Conservation (phyloP, 2,329 filamentous ascomycete genomes). For the Neopestalotiopsis rosae region DNA sequence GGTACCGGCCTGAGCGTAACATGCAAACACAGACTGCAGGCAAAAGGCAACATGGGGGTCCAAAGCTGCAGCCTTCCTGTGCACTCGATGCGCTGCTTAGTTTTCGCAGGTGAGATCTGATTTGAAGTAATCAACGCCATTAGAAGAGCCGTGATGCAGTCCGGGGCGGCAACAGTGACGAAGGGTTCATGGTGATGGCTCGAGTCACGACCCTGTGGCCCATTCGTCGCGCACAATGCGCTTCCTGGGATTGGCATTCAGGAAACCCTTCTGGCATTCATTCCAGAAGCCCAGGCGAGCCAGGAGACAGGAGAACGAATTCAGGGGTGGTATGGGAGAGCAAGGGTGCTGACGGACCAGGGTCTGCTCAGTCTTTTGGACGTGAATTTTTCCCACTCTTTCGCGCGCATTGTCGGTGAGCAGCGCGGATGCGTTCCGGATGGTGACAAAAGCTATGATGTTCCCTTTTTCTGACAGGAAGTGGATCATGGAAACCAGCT, state of each 20-base stretch:
- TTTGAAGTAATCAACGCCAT: background rate
- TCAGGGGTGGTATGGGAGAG: slow-evolving; percentile 12
- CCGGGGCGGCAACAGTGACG: background rate
- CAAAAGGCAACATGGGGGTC: background rate
- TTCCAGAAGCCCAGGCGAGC: background rate
- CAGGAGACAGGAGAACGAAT: background rate
- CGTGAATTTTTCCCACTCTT: background rate
- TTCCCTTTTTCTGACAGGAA: background rate
- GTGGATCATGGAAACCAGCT: slow-evolving; percentile 6
- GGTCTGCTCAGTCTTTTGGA: background rate
- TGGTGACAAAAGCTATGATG: slow-evolving; percentile 2
- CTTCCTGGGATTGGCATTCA: background rate
- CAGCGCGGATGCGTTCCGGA: slow-evolving; percentile 14
- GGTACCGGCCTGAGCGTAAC: slow-evolving; percentile 9
- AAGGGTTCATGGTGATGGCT: background rate
- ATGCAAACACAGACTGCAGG: background rate
- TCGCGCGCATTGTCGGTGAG: background rate
- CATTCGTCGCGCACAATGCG: background rate
- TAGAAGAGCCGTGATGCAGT: background rate
- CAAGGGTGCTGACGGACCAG: background rate
- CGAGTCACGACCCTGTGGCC: background rate
- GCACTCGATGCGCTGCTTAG: background rate
- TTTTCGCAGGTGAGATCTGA: background rate
- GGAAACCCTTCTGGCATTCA: background rate
- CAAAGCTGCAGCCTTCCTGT: background rate